phyloP scores from a whole-genome alignment of 2,329 filamentous ascomycete species.

The Calonectria multiphialidica region DNA sequence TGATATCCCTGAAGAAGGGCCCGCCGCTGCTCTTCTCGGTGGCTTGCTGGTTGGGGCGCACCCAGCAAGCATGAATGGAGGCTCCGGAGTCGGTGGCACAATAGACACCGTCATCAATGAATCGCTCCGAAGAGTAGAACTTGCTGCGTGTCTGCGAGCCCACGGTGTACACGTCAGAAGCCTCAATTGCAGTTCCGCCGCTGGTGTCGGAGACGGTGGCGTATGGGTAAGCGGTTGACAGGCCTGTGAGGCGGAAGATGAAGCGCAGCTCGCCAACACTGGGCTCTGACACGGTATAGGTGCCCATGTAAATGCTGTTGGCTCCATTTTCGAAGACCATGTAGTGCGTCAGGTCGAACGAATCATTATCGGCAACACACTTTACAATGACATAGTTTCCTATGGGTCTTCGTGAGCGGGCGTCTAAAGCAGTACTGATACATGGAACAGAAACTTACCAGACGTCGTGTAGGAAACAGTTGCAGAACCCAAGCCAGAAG shows the following conservation, averaged over 20 bases:
- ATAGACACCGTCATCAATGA: constrained; percentile 12
- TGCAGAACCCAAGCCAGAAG: constrained; percentile 8
- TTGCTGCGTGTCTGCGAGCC: constrained; percentile 12
- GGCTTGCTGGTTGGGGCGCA: constrained; percentile 7
- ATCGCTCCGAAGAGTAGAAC: constrained; percentile 11
- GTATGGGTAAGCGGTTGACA: background rate
- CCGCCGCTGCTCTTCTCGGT: constrained; percentile 13
- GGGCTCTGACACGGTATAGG: constrained; percentile 3
- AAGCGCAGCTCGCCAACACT: constrained; percentile 13
- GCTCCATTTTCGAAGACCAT: constrained; percentile 10
- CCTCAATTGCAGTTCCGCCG: constrained; percentile 12
- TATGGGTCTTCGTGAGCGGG: background rate
- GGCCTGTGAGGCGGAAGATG: constrained; percentile 10
- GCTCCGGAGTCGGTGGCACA: constrained; percentile 6
- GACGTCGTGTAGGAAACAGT: constrained; percentile 8
- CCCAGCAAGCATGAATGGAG: constrained; percentile 7
- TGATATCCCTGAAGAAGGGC: constrained; percentile 12
- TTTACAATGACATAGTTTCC: constrained; percentile 11
- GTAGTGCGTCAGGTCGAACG: constrained; percentile 8
- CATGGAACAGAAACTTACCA: background rate
- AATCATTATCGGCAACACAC: constrained; percentile 1
- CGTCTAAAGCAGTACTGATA: background rate
- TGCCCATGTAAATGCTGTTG: constrained; percentile 17
- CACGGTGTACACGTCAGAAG: constrained; percentile 5
- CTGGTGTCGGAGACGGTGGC: constrained; percentile 10